These are phyloP conservation scores for Tolypocladium nubicola DNA, from an alignment of 2,329 filamentous ascomycete species.

Conservation along the genomic window DNA sequence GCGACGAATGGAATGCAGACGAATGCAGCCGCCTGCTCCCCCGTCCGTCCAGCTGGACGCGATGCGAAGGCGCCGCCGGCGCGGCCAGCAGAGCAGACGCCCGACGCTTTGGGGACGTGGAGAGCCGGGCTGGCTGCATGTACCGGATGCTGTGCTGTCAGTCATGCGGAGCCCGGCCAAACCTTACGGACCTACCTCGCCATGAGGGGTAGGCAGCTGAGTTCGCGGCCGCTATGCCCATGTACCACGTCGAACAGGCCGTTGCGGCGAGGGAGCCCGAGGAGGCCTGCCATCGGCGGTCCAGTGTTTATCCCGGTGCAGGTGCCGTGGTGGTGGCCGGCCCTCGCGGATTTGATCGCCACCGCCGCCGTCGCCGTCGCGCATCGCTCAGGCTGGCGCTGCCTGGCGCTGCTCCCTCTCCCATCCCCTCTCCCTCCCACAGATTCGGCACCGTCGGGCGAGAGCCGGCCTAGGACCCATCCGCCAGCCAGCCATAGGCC, in stretches of 20 bases:
- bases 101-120: background rate
- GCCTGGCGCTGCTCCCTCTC: background rate
- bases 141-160: background rate
- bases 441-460: constrained; percentile 7
- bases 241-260: background rate
- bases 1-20: too few species aligned
- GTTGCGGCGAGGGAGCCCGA: too few species aligned
- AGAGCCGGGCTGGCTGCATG: background rate
- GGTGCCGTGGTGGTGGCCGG: background rate
- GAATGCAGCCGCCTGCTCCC: too few species aligned
- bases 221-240: background rate
- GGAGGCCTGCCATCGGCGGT: background rate
- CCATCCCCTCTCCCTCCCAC: background rate
- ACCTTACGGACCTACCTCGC: background rate
- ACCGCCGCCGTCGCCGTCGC: background rate
- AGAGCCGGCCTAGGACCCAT: constrained; percentile 4
- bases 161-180: background rate
- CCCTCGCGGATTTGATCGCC: background rate
- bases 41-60: background rate
- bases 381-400: background rate
- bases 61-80: background rate
- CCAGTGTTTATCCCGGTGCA: background rate
- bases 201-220: background rate
- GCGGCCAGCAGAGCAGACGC: background rate
- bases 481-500: constrained; percentile 1